Conservation (phyloP, 176 grass and related monocot species). For the Thalia dealbata region DNA sequence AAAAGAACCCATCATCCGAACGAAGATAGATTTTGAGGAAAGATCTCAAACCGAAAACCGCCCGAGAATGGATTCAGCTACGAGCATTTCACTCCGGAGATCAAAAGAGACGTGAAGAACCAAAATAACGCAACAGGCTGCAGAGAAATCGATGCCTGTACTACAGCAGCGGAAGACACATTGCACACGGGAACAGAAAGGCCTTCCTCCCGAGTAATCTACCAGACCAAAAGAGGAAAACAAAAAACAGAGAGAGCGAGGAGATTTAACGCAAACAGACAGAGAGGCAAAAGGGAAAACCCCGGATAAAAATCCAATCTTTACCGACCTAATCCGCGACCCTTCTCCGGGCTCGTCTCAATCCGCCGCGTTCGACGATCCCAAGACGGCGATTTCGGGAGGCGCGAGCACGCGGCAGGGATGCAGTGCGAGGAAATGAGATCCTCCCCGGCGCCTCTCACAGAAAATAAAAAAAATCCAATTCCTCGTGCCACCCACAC, state of each 20-base stretch:
- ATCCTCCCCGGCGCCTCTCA: not conserved
- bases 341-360: not conserved
- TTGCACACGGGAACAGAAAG: conserved; percentile 3
- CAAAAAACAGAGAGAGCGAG: too few species aligned
- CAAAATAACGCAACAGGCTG: not conserved
- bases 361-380: not conserved
- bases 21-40: conserved; percentile 8
- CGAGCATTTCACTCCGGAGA: conserved; percentile 2
- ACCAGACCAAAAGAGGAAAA: not conserved
- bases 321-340: not conserved
- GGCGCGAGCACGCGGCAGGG: not conserved
- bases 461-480: too few species aligned
- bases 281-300: not conserved
- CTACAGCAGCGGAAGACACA: conserved; percentile 1
- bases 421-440: not conserved
- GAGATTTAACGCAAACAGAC: not conserved
- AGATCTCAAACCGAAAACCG: not conserved
- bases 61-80: not conserved
- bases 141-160: not conserved
- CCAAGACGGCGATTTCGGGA: not conserved
- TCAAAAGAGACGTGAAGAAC: not conserved
- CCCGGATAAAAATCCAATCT: conserved; percentile 8
- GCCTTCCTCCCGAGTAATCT: not conserved
- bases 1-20: conserved; percentile 4
- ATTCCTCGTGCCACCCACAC: not conserved